phyloP scores from a whole-genome alignment of 2,329 filamentous ascomycete species.

The Aspergillus fumigatiaffinis region DNA sequence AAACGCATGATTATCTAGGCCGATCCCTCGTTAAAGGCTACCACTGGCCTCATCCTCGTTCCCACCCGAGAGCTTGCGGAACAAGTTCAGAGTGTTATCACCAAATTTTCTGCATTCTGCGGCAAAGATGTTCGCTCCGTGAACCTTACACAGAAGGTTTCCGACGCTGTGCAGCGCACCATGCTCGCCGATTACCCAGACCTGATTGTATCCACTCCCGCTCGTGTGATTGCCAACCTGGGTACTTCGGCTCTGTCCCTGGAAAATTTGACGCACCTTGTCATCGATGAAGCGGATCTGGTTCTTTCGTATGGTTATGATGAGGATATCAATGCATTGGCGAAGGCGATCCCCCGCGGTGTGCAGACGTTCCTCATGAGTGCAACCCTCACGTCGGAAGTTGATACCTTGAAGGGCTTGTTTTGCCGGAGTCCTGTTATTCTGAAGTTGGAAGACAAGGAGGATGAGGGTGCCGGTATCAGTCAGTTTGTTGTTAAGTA shows the following conservation, averaged over 20 bases:
- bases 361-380: constrained; percentile 92
- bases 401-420: constrained; percentile 77
- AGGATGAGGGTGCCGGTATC: constrained; percentile 70
- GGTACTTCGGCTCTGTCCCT: constrained; percentile 68
- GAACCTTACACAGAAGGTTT: constrained; percentile 87
- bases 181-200: constrained; percentile 83
- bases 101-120: constrained; percentile 75
- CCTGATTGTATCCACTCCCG: constrained; percentile 84
- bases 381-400: constrained; percentile 82
- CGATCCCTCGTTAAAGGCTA: constrained; percentile 44
- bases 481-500: constrained; percentile 84
- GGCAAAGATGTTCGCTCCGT: constrained; percentile 76
- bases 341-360: constrained; percentile 73
- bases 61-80: constrained; percentile 92
- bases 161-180: constrained; percentile 81
- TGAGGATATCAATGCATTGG: constrained; percentile 77
- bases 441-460: constrained; percentile 77
- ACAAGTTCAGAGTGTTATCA: constrained; percentile 77
- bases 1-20: constrained; percentile 20
- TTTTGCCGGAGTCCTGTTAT: constrained; percentile 79
- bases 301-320: constrained; percentile 93
- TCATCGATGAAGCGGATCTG: constrained; percentile 92
- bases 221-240: constrained; percentile 74
- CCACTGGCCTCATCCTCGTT: constrained; percentile 80
- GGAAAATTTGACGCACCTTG: constrained; percentile 67